A percentile compares a stretch with the other conserved stretches of the same genome.
These are phyloP conservation scores for Daldinia childiae DNA, from an alignment of 495 filamentous ascomycete genomes.

Conservation along the genomic window DNA sequence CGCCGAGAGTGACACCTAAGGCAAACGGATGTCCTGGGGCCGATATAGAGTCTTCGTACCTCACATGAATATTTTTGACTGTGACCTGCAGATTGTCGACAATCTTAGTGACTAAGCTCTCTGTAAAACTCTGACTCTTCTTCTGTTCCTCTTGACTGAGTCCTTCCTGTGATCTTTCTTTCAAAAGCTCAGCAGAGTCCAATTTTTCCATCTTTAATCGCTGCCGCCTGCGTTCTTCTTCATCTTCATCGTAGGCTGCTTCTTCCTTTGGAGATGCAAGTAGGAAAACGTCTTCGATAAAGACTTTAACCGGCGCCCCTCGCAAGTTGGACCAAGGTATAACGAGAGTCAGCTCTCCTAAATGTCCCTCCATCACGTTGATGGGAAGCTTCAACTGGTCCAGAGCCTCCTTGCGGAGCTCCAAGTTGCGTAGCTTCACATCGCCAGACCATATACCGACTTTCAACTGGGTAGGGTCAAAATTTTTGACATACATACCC, in stretches of 20 bases:
- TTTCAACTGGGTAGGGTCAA: constrained; percentile 94
- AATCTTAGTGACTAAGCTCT: constrained; percentile 92
- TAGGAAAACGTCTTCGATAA: constrained; percentile 95
- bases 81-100: constrained; percentile 97
- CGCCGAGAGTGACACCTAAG: constrained; percentile 87
- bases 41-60: constrained; percentile 97
- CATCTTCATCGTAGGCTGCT: constrained; percentile 88
- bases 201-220: constrained; percentile 96
- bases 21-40: constrained; percentile 96
- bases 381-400: constrained; percentile 95
- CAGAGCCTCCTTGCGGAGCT: constrained; percentile 91
- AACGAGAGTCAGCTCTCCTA: constrained; percentile 86
- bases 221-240: constrained; percentile 84
- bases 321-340: constrained; percentile 97
- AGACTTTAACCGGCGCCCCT: constrained; percentile 91
- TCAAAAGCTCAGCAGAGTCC: constrained; percentile 92
- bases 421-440: constrained; percentile 89
- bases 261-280: constrained; percentile 95
- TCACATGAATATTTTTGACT: constrained; percentile 96
- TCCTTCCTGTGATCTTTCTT: constrained; percentile 89
- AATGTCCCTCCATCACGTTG: constrained; percentile 94
- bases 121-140: constrained; percentile 94
- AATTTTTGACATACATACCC: constrained; percentile 99
- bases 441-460: constrained; percentile 98
- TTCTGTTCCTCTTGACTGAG: constrained; percentile 94